Base-by-base conservation (phyloP, 768 basidiomycete species). In the Lentinula sp. region DNA sequence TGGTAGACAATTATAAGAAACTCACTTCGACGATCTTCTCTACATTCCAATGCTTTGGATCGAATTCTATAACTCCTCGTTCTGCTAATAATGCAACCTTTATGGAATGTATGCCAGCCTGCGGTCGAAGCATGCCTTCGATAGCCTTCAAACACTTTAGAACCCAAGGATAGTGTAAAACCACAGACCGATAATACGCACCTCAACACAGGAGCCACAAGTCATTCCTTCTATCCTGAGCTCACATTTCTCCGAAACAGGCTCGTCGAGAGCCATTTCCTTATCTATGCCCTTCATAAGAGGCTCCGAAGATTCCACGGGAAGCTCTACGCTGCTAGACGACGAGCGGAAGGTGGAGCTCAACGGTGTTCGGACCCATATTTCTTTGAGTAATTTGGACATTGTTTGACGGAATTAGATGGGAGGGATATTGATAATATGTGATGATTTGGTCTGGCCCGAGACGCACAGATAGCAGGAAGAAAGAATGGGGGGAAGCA, bases 11-110 rank as follows among this genome's bases (percentile, higher is more conserved):
- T 15, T n/a, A 7, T 10, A 57, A 13, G 41, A 43, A 49, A 77
- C 87, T 61, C 65, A 93, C 92, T 56, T 77, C 81, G 37, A 93
- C 78, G 57, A 99, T 82, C 71, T 90, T 93, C 51, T 87, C 90
- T 8, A 84, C 74, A 37, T 80, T 83, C 97, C 97, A 99, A n/a
- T 76, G 69, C 0, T 76, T 68, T 1, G 91, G 85, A 67, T 98
- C 94, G 67, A 90, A 99, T 71, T 96, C 94, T 64, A 99, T 77
- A 50, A 93, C 82, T 3, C 88, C 96, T 13, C 96, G 87, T 72
- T 99, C 96, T 12, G 97, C 93, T 28, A 99, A 82, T n/a, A 99
- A 81, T 23, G 95, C 95, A n/a, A 99, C 95, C 70, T 94, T 93
- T 63, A 97, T 76, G 10, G 88, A 91, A 63, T 86, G 75, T 55